Conservation (phyloP, 495 filamentous ascomycete genomes). For the Hypoxylon trugodes region DNA sequence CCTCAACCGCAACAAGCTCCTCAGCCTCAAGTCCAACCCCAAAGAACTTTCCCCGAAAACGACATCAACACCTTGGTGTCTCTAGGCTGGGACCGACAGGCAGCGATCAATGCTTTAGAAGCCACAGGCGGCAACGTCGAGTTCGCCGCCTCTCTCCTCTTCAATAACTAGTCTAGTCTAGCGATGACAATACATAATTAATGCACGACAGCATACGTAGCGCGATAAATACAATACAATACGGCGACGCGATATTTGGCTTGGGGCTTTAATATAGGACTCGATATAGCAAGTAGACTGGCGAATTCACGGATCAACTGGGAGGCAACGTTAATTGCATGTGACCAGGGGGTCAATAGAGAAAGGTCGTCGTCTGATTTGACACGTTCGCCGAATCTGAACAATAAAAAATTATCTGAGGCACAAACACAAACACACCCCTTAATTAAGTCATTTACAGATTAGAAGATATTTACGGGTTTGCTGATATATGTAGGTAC, state of each 20-base stretch:
- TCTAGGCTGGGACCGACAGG: slow-evolving; percentile 79
- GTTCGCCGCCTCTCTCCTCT: slow-evolving; percentile 83
- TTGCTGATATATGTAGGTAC: slow-evolving; percentile 5
- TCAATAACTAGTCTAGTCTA: slow-evolving; percentile 56
- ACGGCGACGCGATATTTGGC: slow-evolving; percentile 3
- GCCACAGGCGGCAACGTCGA: slow-evolving; percentile 87
- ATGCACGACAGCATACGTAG: too few relatives aligned
- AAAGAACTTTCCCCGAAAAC: slow-evolving; percentile 62
- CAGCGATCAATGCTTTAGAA: slow-evolving; percentile 82
- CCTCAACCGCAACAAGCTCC: slow-evolving; percentile 43
- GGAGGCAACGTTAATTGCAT: slow-evolving; percentile 23
- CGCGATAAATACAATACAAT: neutral
- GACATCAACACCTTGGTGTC: slow-evolving; percentile 75
- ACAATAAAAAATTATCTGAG: too few relatives aligned
- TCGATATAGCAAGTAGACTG: slow-evolving; percentile 25
- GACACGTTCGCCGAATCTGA: too few relatives aligned
- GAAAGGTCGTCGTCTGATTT: too few relatives aligned
- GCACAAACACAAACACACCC: neutral
- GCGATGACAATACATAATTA: too few relatives aligned
- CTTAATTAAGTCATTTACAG: slow-evolving; percentile 8
- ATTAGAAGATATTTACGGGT: slow-evolving; percentile 12
- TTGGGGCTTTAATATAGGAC: slow-evolving; percentile 1
- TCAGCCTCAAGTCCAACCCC: slow-evolving; percentile 38
- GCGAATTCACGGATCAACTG: slow-evolving; percentile 16
- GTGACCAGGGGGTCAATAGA: slow-evolving; percentile 26